Conservation (phyloP, 2,329 filamentous ascomycete genomes). For the Diaporthe destruens region DNA sequence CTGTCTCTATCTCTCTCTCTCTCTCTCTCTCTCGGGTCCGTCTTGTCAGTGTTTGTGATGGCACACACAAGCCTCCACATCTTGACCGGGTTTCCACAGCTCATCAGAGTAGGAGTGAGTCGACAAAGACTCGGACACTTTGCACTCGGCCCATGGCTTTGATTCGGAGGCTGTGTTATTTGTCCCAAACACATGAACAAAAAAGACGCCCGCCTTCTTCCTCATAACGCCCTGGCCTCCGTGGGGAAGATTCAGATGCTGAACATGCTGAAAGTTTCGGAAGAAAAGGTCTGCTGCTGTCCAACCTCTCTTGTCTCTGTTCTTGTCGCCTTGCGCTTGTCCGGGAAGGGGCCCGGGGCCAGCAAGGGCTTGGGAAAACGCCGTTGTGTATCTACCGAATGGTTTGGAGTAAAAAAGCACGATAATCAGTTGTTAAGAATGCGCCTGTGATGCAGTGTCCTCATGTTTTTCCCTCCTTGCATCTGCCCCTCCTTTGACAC, state of each 20-base stretch:
- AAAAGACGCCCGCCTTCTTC: conserved; percentile 26
- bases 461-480: conserved; percentile 34
- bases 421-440: conserved; percentile 21
- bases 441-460: conserved; percentile 39
- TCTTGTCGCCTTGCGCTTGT: conserved; percentile 19
- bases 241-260: conserved; percentile 32
- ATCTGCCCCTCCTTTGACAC: conserved; percentile 30
- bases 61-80: neutral
- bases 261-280: conserved; percentile 35
- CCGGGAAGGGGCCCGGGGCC: conserved; percentile 5
- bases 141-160: conserved; percentile 1
- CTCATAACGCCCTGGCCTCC: conserved; percentile 41
- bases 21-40: neutral
- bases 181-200: conserved; percentile 29
- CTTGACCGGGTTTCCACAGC: neutral
- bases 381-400: conserved; percentile 24
- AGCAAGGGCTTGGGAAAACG: conserved; percentile 6
- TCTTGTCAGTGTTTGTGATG: neutral
- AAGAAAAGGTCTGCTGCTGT: conserved; percentile 28
- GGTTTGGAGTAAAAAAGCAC: conserved; percentile 22
- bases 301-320: conserved; percentile 21
- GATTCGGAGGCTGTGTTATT: conserved; percentile 34
- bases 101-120: too few relatives aligned
- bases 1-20: too few relatives aligned
- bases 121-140: neutral